Evolutionary conservation across 2,329 filamentous ascomycete genomes (phyloP).

Genomic region (Hypoxylon sp.): DNA sequence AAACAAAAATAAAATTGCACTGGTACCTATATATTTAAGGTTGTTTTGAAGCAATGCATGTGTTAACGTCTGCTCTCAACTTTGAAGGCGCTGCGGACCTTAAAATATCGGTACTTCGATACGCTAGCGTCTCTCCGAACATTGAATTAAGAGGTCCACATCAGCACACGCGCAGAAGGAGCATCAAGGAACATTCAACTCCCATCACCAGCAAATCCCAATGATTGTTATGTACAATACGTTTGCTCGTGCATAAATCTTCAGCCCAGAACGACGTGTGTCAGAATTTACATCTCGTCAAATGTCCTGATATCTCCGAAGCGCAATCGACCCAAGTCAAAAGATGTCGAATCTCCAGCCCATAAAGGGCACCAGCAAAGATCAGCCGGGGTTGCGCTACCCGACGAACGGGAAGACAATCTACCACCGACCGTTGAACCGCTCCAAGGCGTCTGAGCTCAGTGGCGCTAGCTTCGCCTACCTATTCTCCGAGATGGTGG

Average conservation of each 20-base stretch:
- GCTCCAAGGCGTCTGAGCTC: slow-evolving; percentile 86
- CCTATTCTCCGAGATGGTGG: slow-evolving; percentile 95
- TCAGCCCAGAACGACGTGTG: not conserved
- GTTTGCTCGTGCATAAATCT: not conserved
- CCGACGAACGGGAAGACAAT: slow-evolving; percentile 97
- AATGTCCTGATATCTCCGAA: not conserved
- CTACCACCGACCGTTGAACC: slow-evolving; percentile 95
- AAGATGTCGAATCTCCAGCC: slow-evolving; percentile 66
- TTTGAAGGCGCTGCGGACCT: too few relatives aligned
- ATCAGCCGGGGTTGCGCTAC: slow-evolving; percentile 78
- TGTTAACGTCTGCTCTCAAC: too few relatives aligned
- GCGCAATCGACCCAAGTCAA: slow-evolving; percentile 16
- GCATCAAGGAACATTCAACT: slow-evolving; percentile 4
- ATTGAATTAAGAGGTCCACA: slow-evolving; percentile 13
- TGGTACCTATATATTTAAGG: too few relatives aligned
- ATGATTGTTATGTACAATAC: not conserved
- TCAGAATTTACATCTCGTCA: not conserved
- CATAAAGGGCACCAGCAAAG: slow-evolving; percentile 60
- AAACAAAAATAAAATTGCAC: too few relatives aligned
- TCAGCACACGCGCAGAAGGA: not conserved
- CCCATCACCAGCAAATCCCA: slow-evolving; percentile 3
- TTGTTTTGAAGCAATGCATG: too few relatives aligned
- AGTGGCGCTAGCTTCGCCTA: slow-evolving; percentile 96
- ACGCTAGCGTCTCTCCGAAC: not conserved
- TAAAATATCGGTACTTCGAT: not conserved